phyloP scores from a whole-genome alignment of 1,284 basidiomycete genomes.

The Phellinidium pouzarii region DNA sequence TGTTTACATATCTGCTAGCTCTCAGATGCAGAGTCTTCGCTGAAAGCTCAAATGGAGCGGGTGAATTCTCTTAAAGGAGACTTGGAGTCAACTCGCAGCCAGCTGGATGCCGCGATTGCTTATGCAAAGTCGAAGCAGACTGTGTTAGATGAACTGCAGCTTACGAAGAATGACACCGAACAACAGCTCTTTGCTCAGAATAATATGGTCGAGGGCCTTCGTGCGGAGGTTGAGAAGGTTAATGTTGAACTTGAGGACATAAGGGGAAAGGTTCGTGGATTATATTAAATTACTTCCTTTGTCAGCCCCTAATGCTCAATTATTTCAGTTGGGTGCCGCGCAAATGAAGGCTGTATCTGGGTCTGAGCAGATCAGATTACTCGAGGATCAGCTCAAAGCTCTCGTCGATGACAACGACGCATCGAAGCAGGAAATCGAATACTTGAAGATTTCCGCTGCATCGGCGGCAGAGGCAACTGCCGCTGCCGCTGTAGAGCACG shows the following conservation, averaged over 20 bases:
- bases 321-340: slow-evolving; percentile 43
- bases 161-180: slow-evolving; percentile 43
- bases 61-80: slow-evolving; percentile 47
- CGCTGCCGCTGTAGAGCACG: slow-evolving; percentile 53
- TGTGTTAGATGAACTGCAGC: slow-evolving; percentile 40
- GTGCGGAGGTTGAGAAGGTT: slow-evolving; percentile 34
- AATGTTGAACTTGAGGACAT: slow-evolving; percentile 34
- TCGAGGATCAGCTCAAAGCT: slow-evolving; percentile 44
- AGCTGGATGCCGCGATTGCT: slow-evolving; percentile 41
- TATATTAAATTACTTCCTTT: neutral
- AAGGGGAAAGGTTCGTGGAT: slow-evolving; percentile 3
- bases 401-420: slow-evolving; percentile 45
- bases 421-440: slow-evolving; percentile 48
- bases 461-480: slow-evolving; percentile 37
- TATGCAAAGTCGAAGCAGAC: slow-evolving; percentile 43
- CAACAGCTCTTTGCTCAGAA: slow-evolving; percentile 40
- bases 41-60: slow-evolving; percentile 44
- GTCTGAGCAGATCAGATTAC: slow-evolving; percentile 37
- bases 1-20: slow-evolving; percentile 38
- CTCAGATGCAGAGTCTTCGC: slow-evolving; percentile 43
- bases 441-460: slow-evolving; percentile 39
- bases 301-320: neutral
- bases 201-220: slow-evolving; percentile 36
- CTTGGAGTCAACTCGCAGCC: slow-evolving; percentile 42
- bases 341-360: slow-evolving; percentile 37